Evolutionary conservation across 2,329 filamentous ascomycete genomes (phyloP).

Genomic region (Neofusicoccum parvum): DNA sequence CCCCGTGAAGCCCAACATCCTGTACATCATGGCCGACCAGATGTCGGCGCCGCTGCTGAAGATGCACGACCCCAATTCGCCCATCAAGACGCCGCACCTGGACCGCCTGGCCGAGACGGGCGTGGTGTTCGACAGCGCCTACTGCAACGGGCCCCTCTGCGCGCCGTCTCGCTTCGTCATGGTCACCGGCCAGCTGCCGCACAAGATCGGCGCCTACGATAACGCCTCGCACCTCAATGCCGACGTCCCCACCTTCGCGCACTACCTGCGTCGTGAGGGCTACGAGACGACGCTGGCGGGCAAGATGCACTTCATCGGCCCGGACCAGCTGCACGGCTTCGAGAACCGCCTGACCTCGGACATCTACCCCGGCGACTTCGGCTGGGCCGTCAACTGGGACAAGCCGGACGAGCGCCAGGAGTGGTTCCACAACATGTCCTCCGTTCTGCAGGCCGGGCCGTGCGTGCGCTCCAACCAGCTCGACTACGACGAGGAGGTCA

Average conservation of each 20-base stretch:
- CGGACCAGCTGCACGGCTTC: constrained; percentile 89
- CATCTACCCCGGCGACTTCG: constrained; percentile 92
- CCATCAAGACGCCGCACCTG: constrained; percentile 90
- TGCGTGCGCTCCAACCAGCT: constrained; percentile 93
- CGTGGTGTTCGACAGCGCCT: constrained; percentile 90
- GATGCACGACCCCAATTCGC: constrained; percentile 85
- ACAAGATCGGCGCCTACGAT: constrained; percentile 89
- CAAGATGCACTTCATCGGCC: constrained; percentile 96
- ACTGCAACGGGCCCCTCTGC: constrained; percentile 91
- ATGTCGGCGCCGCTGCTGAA: constrained; percentile 86
- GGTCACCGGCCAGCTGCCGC: constrained; percentile 88
- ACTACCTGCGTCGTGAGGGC: constrained; percentile 80
- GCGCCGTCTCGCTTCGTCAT: constrained; percentile 92
- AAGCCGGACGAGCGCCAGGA: constrained; percentile 80
- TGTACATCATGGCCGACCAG: constrained; percentile 97
- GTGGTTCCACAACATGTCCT: constrained; percentile 94
- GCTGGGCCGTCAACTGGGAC: constrained; percentile 96
- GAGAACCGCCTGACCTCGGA: constrained; percentile 91
- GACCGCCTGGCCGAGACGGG: constrained; percentile 78
- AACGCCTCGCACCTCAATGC: constrained; percentile 84
- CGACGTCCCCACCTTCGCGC: constrained; percentile 87
- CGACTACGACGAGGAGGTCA: constrained; percentile 94
- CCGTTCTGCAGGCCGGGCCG: constrained; percentile 84
- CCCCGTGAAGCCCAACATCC: constrained; percentile 67
- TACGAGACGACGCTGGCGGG: constrained; percentile 91